phyloP scores from a whole-genome alignment of 2,329 filamentous ascomycete species.

The Plectosphaerella plurivora region DNA sequence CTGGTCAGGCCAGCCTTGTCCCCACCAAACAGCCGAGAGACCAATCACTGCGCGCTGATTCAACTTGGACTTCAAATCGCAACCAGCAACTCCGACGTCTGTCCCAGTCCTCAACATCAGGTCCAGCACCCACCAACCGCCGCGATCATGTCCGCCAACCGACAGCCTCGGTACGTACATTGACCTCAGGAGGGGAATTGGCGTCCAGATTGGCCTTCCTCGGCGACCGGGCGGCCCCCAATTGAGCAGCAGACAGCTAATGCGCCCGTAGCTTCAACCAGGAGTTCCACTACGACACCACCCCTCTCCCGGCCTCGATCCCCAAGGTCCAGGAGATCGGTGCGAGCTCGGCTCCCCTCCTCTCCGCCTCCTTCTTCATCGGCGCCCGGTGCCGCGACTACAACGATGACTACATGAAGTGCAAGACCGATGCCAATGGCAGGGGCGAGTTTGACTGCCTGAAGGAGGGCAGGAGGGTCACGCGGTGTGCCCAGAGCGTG shows the following conservation, averaged over 20 bases:
- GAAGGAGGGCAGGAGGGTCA: slow-evolving; percentile 94
- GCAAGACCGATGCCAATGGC: slow-evolving; percentile 92
- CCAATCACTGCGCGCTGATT: slow-evolving; percentile 35
- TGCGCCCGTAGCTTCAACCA: slow-evolving; percentile 75
- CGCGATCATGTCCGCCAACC: slow-evolving; percentile 32
- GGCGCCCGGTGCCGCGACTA: slow-evolving; percentile 90
- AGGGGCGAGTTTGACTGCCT: slow-evolving; percentile 90
- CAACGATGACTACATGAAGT: slow-evolving; percentile 99
- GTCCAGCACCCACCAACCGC: slow-evolving; percentile 18
- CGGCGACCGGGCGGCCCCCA: neutral
- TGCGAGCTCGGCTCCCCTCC: slow-evolving; percentile 83
- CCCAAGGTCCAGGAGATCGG: slow-evolving; percentile 93
- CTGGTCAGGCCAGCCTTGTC: slow-evolving; percentile 22
- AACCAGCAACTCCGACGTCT: slow-evolving; percentile 10
- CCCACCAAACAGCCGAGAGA: slow-evolving; percentile 8
- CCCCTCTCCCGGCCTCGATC: slow-evolving; percentile 86
- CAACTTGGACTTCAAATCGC: slow-evolving; percentile 32
- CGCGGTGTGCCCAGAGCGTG: slow-evolving; percentile 94
- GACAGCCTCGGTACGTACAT: slow-evolving; percentile 35
- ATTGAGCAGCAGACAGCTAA: too few relatives aligned
- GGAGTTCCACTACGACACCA: slow-evolving; percentile 89
- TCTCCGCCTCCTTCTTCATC: slow-evolving; percentile 94
- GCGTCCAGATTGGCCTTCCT: slow-evolving; percentile 1
- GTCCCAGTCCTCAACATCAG: too few relatives aligned
- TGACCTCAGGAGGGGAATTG: neutral